Evolutionary conservation across 345 rosid genomes (phyloP).

Genomic region (Arabis hirsuta): DNA sequence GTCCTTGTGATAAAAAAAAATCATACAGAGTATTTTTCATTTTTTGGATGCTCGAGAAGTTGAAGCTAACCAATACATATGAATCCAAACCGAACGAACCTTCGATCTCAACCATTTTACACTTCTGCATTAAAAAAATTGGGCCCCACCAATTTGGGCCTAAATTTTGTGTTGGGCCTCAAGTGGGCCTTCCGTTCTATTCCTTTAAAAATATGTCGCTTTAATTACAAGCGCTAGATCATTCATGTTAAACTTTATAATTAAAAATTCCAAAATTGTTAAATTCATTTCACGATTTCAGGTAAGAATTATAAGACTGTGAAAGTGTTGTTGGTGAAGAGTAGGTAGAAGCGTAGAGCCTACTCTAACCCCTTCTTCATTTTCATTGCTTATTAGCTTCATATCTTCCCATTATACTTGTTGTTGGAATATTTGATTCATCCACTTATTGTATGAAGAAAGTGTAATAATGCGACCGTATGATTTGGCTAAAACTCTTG

Average conservation of each 20-base stretch:
- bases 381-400: conserved; percentile 30
- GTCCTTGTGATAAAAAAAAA: no score
- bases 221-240: conserved; percentile 15
- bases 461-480: conserved; percentile 16
- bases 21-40: no score
- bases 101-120: no score
- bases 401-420: background rate
- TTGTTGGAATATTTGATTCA: background rate
- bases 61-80: no score
- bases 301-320: conserved; percentile 8
- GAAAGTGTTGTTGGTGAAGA: conserved; percentile 33
- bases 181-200: no score
- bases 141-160: no score
- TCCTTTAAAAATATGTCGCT: background rate
- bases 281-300: background rate
- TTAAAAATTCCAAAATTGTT: background rate
- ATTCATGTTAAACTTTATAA: background rate
- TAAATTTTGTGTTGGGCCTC: no score
- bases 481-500: conserved; percentile 6
- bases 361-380: conserved; percentile 28
- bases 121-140: no score
- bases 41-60: no score
- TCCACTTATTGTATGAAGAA: conserved; percentile 11
- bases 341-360: conserved; percentile 39
- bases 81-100: no score